Evolutionary conservation across 768 basidiomycete genomes (phyloP).

Genomic region (Macrocybe gigantea): DNA sequence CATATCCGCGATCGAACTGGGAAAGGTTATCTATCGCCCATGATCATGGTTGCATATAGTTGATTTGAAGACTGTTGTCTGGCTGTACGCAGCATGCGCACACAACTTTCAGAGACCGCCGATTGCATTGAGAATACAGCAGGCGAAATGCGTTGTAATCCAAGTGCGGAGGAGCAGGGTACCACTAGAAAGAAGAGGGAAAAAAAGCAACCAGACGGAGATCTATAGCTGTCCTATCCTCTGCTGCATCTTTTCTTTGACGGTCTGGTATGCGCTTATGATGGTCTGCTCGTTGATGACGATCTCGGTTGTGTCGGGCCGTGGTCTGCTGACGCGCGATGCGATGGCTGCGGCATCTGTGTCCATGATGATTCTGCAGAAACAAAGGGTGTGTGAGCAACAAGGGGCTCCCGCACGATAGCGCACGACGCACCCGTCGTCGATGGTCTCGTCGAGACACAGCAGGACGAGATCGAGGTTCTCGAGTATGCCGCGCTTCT

Average conservation of each 20-base stretch:
- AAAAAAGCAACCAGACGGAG: background rate
- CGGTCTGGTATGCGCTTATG: constrained; percentile 87
- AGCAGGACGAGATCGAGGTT: constrained; percentile 90
- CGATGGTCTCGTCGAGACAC: constrained; percentile 94
- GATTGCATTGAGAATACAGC: too few species aligned
- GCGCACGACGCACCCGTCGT: constrained; percentile 76
- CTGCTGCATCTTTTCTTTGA: constrained; percentile 81
- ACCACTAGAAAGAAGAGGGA: background rate
- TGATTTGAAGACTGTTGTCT: too few species aligned
- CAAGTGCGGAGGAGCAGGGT: background rate
- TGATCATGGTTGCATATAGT: too few species aligned
- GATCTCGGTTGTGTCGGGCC: constrained; percentile 91
- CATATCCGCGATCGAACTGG: too few species aligned
- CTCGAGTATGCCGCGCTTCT: constrained; percentile 92
- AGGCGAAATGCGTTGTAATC: too few species aligned
- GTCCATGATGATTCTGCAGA: constrained; percentile 84
- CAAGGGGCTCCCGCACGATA: background rate
- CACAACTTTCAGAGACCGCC: too few species aligned
- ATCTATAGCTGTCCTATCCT: constrained; percentile 70
- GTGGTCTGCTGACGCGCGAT: constrained; percentile 86
- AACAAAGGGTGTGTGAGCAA: background rate
- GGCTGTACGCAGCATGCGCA: too few species aligned
- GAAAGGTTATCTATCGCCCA: too few species aligned
- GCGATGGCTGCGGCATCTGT: constrained; percentile 96
- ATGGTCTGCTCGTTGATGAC: constrained; percentile 98